Conservation (phyloP, 345 rosid species). For the Clausena lansium region DNA sequence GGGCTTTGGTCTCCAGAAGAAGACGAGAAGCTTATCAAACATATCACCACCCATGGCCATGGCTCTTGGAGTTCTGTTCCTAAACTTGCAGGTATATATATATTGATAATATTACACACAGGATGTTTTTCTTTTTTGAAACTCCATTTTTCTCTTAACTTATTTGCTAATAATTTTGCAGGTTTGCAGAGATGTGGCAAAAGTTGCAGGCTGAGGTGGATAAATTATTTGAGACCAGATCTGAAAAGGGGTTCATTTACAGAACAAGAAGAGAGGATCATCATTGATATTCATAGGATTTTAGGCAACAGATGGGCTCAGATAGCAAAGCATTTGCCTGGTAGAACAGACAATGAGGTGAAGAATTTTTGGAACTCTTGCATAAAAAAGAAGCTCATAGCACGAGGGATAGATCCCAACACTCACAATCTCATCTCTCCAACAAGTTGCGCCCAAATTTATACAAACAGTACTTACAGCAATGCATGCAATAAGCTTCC, state of each 20-base stretch:
- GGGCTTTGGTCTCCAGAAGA: constrained; percentile 73
- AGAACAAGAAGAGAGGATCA: constrained; percentile 49
- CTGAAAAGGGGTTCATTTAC: constrained; percentile 54
- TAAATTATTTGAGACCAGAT: constrained; percentile 66
- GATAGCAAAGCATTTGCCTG: constrained; percentile 66
- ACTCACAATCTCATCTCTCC: constrained; percentile 47
- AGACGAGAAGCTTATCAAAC: constrained; percentile 51
- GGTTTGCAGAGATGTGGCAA: constrained; percentile 68
- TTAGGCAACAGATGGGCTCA: constrained; percentile 70
- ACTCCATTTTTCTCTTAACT: background rate
- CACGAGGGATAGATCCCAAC: constrained; percentile 56
- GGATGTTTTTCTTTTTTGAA: background rate
- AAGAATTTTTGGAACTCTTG: constrained; percentile 67
- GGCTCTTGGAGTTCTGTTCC: constrained; percentile 68
- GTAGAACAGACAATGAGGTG: constrained; percentile 63
- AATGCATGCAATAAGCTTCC: constrained; percentile 7
- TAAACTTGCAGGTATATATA: constrained; percentile 40
- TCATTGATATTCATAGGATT: constrained; percentile 49
- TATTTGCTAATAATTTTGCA: background rate
- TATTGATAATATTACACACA: background rate
- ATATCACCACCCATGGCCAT: constrained; percentile 47
- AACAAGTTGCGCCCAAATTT: background rate
- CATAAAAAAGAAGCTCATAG: constrained; percentile 63
- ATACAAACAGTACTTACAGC: background rate
- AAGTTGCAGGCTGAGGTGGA: constrained; percentile 67